Evolutionary conservation across 352 stramenopile genomes (phyloP), one percentile per base, ranked within the genome.

Genomic region (Phytophthora macrochlamydospora): DNA sequence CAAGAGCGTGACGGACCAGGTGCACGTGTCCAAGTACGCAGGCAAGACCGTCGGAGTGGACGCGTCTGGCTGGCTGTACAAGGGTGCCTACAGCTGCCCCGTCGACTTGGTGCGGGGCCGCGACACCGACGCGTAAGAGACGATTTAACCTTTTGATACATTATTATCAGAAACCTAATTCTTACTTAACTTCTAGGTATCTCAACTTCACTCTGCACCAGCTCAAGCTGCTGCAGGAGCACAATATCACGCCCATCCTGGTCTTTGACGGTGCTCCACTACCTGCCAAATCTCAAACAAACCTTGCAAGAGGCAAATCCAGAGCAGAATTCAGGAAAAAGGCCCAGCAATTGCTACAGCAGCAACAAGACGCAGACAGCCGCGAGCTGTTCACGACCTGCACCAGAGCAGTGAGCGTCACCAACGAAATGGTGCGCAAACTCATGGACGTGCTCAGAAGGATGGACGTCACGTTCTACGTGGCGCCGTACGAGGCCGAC

Each of bases 401-500:
- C 52, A 75, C 66, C n/a, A 80, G 81, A 52, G 79, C 83, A 13
- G 51, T 94, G 2, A 79, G 74, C 0, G 85, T 95, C 24, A 84
- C 85, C 24, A 91, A 91, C 50, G 78, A 82, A 5, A 95, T 95
- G 87, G 77, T 89, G 49, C 83, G 77, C 66, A 79, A 73, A 62
- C 72, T 95, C 33, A 85, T 92, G 29, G 71, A 48, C 0, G 71
- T 88, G n/a, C 61, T 95, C 52, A 69, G 73, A 29, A 70, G 75
- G 8, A 85, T 92, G 78, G 55, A 79, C 38, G 82, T 99, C 31
- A 54, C 90, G 3, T 99, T 97, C 72, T 78, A 99, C 28, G 95
- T 99, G 2, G 97, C 97, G 11, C 97, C 97, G 8, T 99, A 99
- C 65, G 97, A 99, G 71, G 96, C 97, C 5, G 97, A 99, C 71